phyloP scores from a whole-genome alignment of 1,284 basidiomycete species.

The Trichosporon ovoides region DNA sequence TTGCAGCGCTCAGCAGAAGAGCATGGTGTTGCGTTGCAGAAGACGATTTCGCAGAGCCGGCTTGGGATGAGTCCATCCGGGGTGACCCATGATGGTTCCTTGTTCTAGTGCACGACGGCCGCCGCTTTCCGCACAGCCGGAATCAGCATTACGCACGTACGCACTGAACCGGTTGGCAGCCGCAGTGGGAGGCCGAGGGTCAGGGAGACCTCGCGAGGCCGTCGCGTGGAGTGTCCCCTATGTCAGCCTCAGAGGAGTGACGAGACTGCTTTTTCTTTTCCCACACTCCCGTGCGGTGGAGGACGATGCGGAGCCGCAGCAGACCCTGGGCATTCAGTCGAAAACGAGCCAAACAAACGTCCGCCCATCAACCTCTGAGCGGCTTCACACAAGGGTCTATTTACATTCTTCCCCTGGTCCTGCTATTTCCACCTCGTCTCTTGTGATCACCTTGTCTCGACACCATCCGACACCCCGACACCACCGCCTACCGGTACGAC shows the following conservation, averaged over 20 bases:
- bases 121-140: conserved; percentile 3
- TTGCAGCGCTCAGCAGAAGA: background rate
- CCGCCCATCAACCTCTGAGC: background rate
- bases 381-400: background rate
- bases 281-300: background rate
- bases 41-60: background rate
- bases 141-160: background rate
- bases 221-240: background rate
- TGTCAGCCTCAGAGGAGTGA: background rate
- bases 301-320: background rate
- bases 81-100: background rate
- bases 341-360: conserved; percentile 16
- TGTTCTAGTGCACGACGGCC: background rate
- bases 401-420: background rate
- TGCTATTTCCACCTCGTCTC: background rate
- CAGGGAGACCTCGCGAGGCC: background rate
- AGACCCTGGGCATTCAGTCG: background rate
- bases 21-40: background rate
- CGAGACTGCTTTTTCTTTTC: background rate
- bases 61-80: background rate
- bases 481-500: no score
- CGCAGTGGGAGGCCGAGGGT: background rate
- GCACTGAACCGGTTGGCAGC: background rate
- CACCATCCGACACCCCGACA: background rate
- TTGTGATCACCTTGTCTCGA: background rate